Evolutionary conservation across 768 basidiomycete species (phyloP).

Genomic region (Suillus paluster): DNA sequence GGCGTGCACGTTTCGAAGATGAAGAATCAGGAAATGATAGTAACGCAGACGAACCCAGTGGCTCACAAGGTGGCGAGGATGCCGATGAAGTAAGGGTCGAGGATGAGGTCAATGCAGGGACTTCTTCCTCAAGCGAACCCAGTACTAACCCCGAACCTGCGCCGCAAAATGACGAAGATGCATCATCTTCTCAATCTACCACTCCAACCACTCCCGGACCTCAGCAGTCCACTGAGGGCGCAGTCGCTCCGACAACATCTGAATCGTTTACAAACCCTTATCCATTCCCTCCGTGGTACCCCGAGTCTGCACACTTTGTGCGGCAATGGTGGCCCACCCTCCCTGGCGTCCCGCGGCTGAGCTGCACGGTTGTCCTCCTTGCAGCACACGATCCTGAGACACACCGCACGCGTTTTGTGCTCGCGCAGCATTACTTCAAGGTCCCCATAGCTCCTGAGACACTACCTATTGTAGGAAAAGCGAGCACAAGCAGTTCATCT

Average conservation of each 20-base stretch:
- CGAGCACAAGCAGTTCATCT: conserved; percentile 6
- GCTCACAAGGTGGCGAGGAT: conserved; percentile 1
- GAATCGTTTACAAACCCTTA: conserved; percentile 55
- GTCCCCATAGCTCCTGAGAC: conserved; percentile 54
- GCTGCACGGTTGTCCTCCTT: conserved; percentile 73
- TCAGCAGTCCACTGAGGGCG: conserved; percentile 14
- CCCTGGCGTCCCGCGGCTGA: conserved; percentile 63
- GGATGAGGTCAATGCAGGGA: conserved; percentile 10
- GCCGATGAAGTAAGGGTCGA: conserved; percentile 16
- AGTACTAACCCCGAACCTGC: not conserved
- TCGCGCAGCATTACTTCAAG: conserved; percentile 77
- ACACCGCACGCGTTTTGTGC: conserved; percentile 62
- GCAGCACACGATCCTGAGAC: conserved; percentile 64
- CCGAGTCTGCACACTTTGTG: conserved; percentile 77
- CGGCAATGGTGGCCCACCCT: conserved; percentile 83
- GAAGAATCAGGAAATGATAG: not conserved
- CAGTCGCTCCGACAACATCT: not conserved
- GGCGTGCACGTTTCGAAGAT: not conserved
- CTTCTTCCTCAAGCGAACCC: conserved; percentile 11
- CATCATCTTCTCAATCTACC: not conserved
- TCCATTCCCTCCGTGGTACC: conserved; percentile 70
- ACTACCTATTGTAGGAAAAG: conserved; percentile 19
- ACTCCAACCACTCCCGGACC: conserved; percentile 11
- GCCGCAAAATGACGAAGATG: not conserved
- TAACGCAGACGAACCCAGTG: not conserved